These are phyloP conservation scores for Sclerotinia glacialis DNA, from an alignment of 2,329 filamentous ascomycete species.

Conservation along the genomic window DNA sequence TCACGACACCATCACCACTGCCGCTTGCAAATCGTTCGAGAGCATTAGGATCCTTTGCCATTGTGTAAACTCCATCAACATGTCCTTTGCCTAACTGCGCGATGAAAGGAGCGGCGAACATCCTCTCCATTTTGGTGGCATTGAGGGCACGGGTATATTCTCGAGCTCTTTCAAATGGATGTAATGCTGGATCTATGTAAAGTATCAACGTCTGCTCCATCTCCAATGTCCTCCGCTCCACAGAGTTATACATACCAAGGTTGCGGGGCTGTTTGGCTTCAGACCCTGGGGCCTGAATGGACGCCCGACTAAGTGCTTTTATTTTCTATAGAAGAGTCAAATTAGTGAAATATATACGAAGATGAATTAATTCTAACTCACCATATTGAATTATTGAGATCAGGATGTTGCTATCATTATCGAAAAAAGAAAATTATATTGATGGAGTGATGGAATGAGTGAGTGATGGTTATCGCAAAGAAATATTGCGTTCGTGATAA, in stretches of 20 bases:
- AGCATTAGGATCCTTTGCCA: constrained; percentile 75
- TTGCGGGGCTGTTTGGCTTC: constrained; percentile 65
- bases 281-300: constrained; percentile 65
- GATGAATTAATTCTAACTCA: constrained; percentile 22
- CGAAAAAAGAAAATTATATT: not conserved
- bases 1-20: constrained; percentile 88
- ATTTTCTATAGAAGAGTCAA: constrained; percentile 48
- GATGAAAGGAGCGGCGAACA: constrained; percentile 84
- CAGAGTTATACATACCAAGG: constrained; percentile 52
- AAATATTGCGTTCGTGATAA: constrained; percentile 11
- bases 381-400: constrained; percentile 37
- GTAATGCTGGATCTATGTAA: constrained; percentile 39
- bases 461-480: not conserved
- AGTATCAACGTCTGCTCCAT: constrained; percentile 2
- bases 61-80: constrained; percentile 82
- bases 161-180: constrained; percentile 78
- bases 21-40: constrained; percentile 76
- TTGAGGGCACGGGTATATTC: constrained; percentile 78
- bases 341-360: constrained; percentile 3
- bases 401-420: constrained; percentile 28
- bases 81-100: constrained; percentile 85
- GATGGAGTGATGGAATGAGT: not conserved
- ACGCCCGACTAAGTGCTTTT: constrained; percentile 64
- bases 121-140: constrained; percentile 88
- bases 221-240: not conserved